These are phyloP conservation scores for Aspergillus sp. DNA, from an alignment of 2,329 filamentous ascomycete species.

Conservation along the genomic window DNA sequence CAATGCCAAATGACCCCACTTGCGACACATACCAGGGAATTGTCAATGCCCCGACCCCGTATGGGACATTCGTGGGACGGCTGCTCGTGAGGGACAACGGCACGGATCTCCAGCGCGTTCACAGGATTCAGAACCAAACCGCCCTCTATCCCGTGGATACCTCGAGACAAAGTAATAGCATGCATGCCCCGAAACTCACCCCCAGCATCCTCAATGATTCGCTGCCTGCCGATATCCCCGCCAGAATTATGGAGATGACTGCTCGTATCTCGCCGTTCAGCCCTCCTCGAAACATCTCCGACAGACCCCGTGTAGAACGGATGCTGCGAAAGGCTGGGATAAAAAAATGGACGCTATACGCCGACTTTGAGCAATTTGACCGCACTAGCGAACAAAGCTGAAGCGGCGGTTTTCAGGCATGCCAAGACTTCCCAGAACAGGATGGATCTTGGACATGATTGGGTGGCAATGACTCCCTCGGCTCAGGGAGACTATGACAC, in stretches of 20 bases:
- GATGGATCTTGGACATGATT: slow-evolving; percentile 4
- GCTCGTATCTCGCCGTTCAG: background rate
- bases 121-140: slow-evolving; percentile 14
- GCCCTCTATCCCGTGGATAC: background rate
- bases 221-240: background rate
- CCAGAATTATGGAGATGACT: background rate
- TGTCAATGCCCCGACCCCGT: slow-evolving; percentile 20
- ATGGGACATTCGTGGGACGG: slow-evolving; percentile 16
- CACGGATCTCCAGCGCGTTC: slow-evolving; percentile 14
- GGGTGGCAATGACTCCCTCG: slow-evolving; percentile 9
- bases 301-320: background rate
- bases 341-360: background rate
- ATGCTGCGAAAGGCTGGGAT: background rate
- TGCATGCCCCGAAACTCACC: background rate
- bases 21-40: slow-evolving; percentile 14
- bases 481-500: slow-evolving; percentile 13
- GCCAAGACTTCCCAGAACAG: background rate
- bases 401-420: background rate
- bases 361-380: background rate
- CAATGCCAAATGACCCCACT: background rate
- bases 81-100: slow-evolving; percentile 10
- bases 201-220: background rate
- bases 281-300: background rate
- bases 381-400: background rate
- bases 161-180: background rate